These are phyloP conservation scores for Gossypium raimondii DNA, from an alignment of 345 rosid genomes.

Conservation along the genomic window DNA sequence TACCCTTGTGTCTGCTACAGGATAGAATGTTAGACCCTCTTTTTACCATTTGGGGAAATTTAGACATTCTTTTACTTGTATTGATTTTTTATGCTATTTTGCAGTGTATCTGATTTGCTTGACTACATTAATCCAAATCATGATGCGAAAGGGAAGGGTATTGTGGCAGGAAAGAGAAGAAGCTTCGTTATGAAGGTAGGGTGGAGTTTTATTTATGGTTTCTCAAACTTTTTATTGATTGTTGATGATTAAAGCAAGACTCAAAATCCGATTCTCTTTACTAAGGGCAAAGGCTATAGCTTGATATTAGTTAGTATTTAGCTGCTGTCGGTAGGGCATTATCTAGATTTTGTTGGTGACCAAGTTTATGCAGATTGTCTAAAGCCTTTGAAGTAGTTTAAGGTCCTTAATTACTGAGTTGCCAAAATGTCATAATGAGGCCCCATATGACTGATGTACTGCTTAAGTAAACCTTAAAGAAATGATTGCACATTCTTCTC, in stretches of 20 bases:
- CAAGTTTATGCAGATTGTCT: not conserved
- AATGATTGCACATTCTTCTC: not conserved
- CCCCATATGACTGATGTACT: not conserved
- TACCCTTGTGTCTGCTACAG: slow-evolving; percentile 5
- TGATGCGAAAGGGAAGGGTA: slow-evolving; percentile 66
- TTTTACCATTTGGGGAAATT: slow-evolving; percentile 8
- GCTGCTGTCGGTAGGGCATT: slow-evolving; percentile 1
- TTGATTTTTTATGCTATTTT: slow-evolving; percentile 22
- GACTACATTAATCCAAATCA: slow-evolving; percentile 91
- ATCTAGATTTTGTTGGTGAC: not conserved
- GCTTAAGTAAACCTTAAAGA: slow-evolving; percentile 1
- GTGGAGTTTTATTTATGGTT: not conserved
- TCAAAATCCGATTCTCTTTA: not conserved
- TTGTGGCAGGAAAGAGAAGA: slow-evolving; percentile 59
- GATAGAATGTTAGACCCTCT: not conserved
- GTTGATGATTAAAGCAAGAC: not conserved
- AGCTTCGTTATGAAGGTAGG: slow-evolving; percentile 63
- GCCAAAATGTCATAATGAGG: not conserved
- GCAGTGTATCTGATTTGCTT: slow-evolving; percentile 94
- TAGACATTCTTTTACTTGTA: slow-evolving; percentile 18
- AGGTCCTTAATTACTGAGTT: not conserved
- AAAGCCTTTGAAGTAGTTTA: not conserved
- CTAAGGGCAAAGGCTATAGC: not conserved
- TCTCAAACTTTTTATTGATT: not conserved
- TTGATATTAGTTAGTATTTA: not conserved